A percentile compares a stretch with the other conserved stretches of the same genome.
Conservation (phyloP, 1,139 yeast species). For the Candida pseudoviswanathii region DNA sequence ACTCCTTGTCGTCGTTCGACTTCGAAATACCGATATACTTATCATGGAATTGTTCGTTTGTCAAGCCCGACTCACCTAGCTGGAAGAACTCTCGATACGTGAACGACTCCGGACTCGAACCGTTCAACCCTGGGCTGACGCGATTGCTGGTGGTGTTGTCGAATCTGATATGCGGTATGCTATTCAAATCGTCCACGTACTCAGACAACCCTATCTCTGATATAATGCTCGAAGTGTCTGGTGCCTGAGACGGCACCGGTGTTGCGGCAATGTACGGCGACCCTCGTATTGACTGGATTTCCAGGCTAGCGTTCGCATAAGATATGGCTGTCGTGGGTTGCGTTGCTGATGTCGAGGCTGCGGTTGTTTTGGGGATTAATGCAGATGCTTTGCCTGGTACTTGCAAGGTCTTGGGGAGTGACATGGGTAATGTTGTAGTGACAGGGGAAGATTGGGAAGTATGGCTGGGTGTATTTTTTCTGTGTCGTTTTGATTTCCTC, state of each 20-base stretch:
- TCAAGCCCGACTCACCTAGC: not conserved
- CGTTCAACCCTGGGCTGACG: not conserved
- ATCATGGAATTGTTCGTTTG: constrained; percentile 18
- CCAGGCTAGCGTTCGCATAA: constrained; percentile 15
- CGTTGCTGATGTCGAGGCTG: constrained; percentile 5
- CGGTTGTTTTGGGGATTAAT: constrained; percentile 6
- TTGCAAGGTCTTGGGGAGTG: constrained; percentile 6
- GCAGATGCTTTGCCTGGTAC: constrained; percentile 8
- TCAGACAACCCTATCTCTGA: constrained; percentile 11
- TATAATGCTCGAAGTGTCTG: constrained; percentile 9
- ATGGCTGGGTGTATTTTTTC: not conserved
- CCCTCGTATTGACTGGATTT: constrained; percentile 10
- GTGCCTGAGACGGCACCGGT: constrained; percentile 1
- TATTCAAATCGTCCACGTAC: constrained; percentile 9
- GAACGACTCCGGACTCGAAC: constrained; percentile 6
- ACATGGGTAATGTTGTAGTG: not conserved
- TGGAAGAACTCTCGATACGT: constrained; percentile 12
- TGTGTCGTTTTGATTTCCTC: not conserved
- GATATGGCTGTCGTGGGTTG: constrained; percentile 14
- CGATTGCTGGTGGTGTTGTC: constrained; percentile 3
- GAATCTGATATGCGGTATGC: constrained; percentile 3
- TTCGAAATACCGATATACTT: constrained; percentile 27
- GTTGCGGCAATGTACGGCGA: constrained; percentile 10
- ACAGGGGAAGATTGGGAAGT: not conserved
- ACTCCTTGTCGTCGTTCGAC: constrained; percentile 24